Conservation (phyloP, 768 basidiomycete species). For the Cystofilobasidium macerans region DNA sequence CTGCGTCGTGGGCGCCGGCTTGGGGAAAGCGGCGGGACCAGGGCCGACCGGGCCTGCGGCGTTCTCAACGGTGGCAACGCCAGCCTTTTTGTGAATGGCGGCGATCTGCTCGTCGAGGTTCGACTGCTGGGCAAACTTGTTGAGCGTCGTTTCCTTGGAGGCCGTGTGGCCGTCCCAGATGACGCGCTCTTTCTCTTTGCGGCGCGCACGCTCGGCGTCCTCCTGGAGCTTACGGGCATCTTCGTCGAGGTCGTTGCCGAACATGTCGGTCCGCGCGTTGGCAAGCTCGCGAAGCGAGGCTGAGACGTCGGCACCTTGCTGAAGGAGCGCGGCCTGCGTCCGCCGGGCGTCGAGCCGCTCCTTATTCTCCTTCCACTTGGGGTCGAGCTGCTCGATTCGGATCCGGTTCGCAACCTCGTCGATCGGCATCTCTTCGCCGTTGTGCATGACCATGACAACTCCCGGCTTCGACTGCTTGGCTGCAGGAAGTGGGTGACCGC, state of each 20-base stretch:
- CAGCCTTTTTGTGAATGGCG: slow-evolving; percentile 85
- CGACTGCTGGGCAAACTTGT: slow-evolving; percentile 80
- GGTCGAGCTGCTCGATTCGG: slow-evolving; percentile 94
- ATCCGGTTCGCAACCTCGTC: slow-evolving; percentile 95
- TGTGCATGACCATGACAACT: slow-evolving; percentile 63
- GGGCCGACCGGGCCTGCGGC: slow-evolving; percentile 28
- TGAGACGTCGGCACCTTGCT: slow-evolving; percentile 66
- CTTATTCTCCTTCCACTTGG: slow-evolving; percentile 94
- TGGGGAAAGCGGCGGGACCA: slow-evolving; percentile 19
- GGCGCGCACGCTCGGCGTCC: slow-evolving; percentile 65
- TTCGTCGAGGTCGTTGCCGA: slow-evolving; percentile 87
- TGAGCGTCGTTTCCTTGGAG: slow-evolving; percentile 77
- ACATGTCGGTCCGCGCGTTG: slow-evolving; percentile 91
- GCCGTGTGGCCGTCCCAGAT: slow-evolving; percentile 99
- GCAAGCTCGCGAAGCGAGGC: slow-evolving; percentile 87
- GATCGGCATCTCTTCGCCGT: slow-evolving; percentile 90
- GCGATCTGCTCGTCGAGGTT: slow-evolving; percentile 98
- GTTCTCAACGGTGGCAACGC: slow-evolving; percentile 47
- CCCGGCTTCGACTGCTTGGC: slow-evolving; percentile 45
- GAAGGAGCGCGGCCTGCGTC: slow-evolving; percentile 44
- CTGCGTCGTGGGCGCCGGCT: slow-evolving; percentile 17
- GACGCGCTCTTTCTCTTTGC: slow-evolving; percentile 84
- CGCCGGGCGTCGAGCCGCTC: slow-evolving; percentile 78
- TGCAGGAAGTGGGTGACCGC: background rate
- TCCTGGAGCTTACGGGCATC: slow-evolving; percentile 64